Evolutionary conservation across 305 asterid species (phyloP), one percentile per base, ranked within the genome.

Genomic region (Ajuga reptans): DNA sequence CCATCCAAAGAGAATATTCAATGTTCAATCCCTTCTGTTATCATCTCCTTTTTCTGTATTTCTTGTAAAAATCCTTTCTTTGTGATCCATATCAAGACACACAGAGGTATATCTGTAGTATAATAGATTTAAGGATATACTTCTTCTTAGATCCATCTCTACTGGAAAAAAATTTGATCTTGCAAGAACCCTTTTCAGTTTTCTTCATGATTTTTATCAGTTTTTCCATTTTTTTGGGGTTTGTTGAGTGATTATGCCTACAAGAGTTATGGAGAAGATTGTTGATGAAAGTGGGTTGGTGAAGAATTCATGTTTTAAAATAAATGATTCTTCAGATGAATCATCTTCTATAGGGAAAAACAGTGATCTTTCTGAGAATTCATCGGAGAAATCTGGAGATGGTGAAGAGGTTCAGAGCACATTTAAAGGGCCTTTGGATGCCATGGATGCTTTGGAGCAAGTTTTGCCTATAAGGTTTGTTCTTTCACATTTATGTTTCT

Each of bases 311-410:
- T 64, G 63, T 49, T 1, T 34, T 52, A 47, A 72, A 51, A 0
- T 21, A 2, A 39, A 55, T 53, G 53, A 31, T 67, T 78, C 78
- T 69, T 84, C 89, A 0, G 80, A 74, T 57, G 78, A 78, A 53
- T 79, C 96, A 11, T 87, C 97, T 27, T 91, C 96, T 0, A 89
- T 91, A n/a, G 97, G 97, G 45, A 85, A 87, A 60, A 84, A 91
- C 68, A 91, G 96, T 57, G 96, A 89, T 83, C 15, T 85, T 34
- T 90, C 96, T 46, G 85, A 78, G 64, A 78, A 72, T 77, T 81
- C 86, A 3, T 52, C 45, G 74, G 95, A 74, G 75, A 82, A 83
- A 78, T 68, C 71, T 2, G 95, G 75, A 54, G 81, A 80, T 56
- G 81, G 63, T 57, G 89, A 86, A 31, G 97, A 91, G 82, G 93